A percentile compares a stretch with the other conserved stretches of the same genome.
Conservation (phyloP, 257 asterid species). For the Solanum rostratum region DNA sequence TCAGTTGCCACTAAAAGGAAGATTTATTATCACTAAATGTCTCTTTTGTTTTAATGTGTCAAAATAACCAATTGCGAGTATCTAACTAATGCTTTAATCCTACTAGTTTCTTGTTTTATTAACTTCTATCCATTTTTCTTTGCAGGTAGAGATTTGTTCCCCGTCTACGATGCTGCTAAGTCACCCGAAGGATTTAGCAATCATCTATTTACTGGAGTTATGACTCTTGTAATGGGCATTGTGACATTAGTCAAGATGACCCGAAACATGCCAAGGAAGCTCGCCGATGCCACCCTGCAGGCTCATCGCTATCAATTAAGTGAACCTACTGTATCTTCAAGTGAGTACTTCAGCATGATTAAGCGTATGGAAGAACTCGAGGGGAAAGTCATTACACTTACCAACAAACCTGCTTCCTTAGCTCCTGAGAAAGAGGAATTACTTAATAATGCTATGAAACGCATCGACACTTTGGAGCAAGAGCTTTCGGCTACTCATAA, state of each 20-base stretch:
- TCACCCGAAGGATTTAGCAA: conserved; percentile 36
- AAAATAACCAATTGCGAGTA: neutral
- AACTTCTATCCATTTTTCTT: neutral
- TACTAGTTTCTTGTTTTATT: neutral
- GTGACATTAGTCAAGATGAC: conserved; percentile 82
- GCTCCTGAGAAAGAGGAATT: conserved; percentile 79
- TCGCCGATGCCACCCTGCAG: conserved; percentile 57
- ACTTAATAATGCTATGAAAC: conserved; percentile 49
- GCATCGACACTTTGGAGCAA: conserved; percentile 65
- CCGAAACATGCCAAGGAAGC: conserved; percentile 75
- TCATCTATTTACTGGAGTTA: conserved; percentile 58
- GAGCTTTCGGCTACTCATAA: conserved; percentile 62
- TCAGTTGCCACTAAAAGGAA: neutral
- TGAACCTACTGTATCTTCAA: conserved; percentile 36
- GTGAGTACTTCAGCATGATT: conserved; percentile 69
- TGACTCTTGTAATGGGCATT: conserved; percentile 75
- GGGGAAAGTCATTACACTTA: conserved; percentile 43
- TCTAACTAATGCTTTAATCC: no score
- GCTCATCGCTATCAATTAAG: conserved; percentile 33
- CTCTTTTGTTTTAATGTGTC: neutral
- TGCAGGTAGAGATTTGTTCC: conserved; percentile 17
- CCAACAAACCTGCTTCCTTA: conserved; percentile 42
- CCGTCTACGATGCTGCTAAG: conserved; percentile 17
- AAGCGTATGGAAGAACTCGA: conserved; percentile 84
- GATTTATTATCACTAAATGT: neutral